Base-by-base conservation (phyloP, 2,329 filamentous ascomycete species). In the Ascomycota sp. region DNA sequence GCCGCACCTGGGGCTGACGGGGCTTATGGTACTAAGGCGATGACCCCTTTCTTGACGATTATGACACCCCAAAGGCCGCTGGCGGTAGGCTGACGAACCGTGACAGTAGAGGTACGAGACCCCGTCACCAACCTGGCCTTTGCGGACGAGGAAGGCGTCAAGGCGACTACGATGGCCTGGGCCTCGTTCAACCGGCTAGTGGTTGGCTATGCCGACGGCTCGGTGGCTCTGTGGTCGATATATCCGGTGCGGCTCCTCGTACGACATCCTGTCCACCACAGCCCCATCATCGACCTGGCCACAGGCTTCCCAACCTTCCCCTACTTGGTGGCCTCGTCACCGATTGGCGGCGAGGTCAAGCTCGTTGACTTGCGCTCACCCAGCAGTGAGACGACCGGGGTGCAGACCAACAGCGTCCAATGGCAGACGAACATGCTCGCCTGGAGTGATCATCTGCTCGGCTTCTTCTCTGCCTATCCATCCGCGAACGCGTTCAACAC, bases 231-330 rank as follows among this genome's bases (percentile, higher is more conserved):
- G 8, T 72, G 66, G 66, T 70, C 65, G 8, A 40, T 71, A 25
- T 51, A 52, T 24, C 66, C 66, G 1, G 47, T 43, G 27, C 46
- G 51, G 19, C 46, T 68, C 30, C 49, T 71, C 20, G 58, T 59
- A 25, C 58, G 66, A 3, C 57, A 65, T 29, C 53, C 60, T 4
- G 51, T 63, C n/a, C 66, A 71, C 39, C 57, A 60, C 34, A 65
- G 57, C 29, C 48, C 56, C 31, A 52, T 71, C 4, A 53, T 69
- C 35, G 63, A 70, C 38, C 55, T 72, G 21, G 55, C 56, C 33
- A 63, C 64, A 0, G 64, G 57, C 13, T 69, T 66, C 36, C 67
- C 67, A 4, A 64, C 65, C 1, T 51, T 63, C 32, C 66, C 67
- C 0, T 65, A 63, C 36, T 42, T 69, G 7, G 50, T 71, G n/a